Base-by-base conservation (phyloP, 345 rosid species). In the Aethionema arabicum region DNA sequence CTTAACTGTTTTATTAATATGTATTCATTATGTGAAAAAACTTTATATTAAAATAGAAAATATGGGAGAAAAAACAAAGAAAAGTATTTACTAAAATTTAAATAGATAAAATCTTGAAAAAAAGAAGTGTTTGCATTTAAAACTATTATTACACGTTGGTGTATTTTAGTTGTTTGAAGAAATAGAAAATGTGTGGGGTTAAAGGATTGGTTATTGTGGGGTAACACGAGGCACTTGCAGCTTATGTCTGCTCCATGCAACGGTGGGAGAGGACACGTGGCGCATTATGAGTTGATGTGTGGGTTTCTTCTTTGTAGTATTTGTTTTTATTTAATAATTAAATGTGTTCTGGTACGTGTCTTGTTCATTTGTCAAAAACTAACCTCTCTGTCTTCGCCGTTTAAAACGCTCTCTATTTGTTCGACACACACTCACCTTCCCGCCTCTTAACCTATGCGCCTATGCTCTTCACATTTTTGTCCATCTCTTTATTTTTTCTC, bases 201-300 rank as follows among this genome's bases (percentile, higher is more conserved):
- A n/a, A 21, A 52, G 32, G 11, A 69, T 69, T 62, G 64, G 74
- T 48, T 4, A 2, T 40, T 40, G 12, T 27, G 31, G 63, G 47
- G 42, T 43, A 63, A 63, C 74, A 70, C 74, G 69, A 63, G 74
- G 74, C 74, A 56, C 31, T 63, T 56, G 74, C 74, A 63, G 74
- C 68, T 63, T 56, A 47, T 56, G 64, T 66, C 40, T 47, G 47
- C 53, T 74, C 76, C 87, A 83, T 83, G 89, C 79, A 83, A 73
- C 45, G 73, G 75, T 70, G 69, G 74, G 74, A 43, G 54, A 56
- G 27, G 46, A 40, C 74, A 69, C 68, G 74, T 69, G 74, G 52
- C 3, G 29, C 0, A 0, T 55, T 69, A 6, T 62, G 16, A 69
- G 63, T 69, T 61, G 74, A 54, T 51, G 74, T 62, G 38, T 69